Evolutionary conservation across 306 rosid species (phyloP), one percentile per base, ranked within the genome.

Genomic region (Adenanthera pavonina): DNA sequence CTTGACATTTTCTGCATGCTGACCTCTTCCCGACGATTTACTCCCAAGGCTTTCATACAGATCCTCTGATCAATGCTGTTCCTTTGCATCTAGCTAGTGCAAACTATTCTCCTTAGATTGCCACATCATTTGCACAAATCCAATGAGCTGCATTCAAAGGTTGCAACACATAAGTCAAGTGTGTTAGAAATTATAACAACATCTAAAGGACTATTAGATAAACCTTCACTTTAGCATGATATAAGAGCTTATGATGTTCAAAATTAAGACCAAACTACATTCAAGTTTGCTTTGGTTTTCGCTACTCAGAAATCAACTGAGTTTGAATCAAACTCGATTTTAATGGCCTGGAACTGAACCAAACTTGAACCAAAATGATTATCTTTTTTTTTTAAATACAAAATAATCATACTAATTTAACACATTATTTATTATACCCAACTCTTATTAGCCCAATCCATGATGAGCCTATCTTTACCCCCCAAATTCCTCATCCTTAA

Each of bases 51-150:
- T 77, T 78, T 90, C 88, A 47, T 77, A 85, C 69, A 90, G 73
- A 78, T 90, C 93, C 54, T 86, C 84, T 35, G 85, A 82, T 65
- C 97, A 8, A 2, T 8, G 51, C 97, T 41, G 86, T 87, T 84
- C 97, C 97, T 89, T 19, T 87, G 71, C 98, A 92, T 77, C 65
- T 86, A 41, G 90, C 4, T 9, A 46, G 2, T 62, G 85, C 98
- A 94, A 41, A 97, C 97, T 87, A 85, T 84, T 87, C 88, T 86
- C 89, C 85, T 86, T 77, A 94, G 53, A 78, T 94, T 89, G 61
- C 97, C 98, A 54, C 98, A 94, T 80, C 88, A 77, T 87, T 88
- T 94, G 91, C 97, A 94, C 94, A 94, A 78, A 15, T 91, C 98
- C 54, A 94, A 81, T 33, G 97, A 80, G 73, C 97, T 92, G 89